phyloP scores from a whole-genome alignment of 1,284 basidiomycete genomes.

The Sphaerobolus stellatus region DNA sequence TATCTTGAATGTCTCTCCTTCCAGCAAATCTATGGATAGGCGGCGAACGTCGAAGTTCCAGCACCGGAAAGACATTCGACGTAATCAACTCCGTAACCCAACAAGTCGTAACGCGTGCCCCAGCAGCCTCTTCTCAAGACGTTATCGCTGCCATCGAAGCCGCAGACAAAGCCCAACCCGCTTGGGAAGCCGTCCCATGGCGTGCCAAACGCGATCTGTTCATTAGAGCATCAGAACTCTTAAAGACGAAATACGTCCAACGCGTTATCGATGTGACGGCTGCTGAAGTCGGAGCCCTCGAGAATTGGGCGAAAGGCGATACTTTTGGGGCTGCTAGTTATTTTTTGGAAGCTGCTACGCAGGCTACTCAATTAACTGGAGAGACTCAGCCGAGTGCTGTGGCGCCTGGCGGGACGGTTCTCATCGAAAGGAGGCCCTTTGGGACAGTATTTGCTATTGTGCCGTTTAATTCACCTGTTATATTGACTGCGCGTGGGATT shows the following conservation, averaged over 20 bases:
- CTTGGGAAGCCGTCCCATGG: conserved; percentile 45
- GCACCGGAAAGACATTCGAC: conserved; percentile 41
- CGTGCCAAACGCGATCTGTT: conserved; percentile 43
- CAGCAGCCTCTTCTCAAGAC: too few species aligned
- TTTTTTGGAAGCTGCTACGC: conserved; percentile 17
- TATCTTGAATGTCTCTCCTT: too few species aligned
- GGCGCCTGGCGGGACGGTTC: conserved; percentile 27
- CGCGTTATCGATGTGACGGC: conserved; percentile 32
- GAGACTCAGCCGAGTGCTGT: conserved; percentile 27
- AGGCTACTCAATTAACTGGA: conserved; percentile 27
- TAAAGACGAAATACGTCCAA: conserved; percentile 39
- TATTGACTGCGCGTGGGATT: conserved; percentile 48
- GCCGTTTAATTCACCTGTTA: conserved; percentile 46
- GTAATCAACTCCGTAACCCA: conserved; percentile 44
- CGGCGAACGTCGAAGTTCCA: conserved; percentile 35
- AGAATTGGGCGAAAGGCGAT: conserved; percentile 24
- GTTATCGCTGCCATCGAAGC: conserved; percentile 43
- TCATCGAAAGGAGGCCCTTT: conserved; percentile 29
- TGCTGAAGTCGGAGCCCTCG: conserved; percentile 41
- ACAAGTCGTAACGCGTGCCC: conserved; percentile 42
- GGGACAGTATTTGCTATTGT: conserved; percentile 30
- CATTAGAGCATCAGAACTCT: conserved; percentile 45
- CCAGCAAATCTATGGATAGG: conserved; percentile 36
- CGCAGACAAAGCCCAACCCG: conserved; percentile 45
- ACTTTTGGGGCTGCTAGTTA: conserved; percentile 7